These are phyloP conservation scores for Suillus spraguei DNA, from an alignment of 768 basidiomycete genomes.

Conservation along the genomic window DNA sequence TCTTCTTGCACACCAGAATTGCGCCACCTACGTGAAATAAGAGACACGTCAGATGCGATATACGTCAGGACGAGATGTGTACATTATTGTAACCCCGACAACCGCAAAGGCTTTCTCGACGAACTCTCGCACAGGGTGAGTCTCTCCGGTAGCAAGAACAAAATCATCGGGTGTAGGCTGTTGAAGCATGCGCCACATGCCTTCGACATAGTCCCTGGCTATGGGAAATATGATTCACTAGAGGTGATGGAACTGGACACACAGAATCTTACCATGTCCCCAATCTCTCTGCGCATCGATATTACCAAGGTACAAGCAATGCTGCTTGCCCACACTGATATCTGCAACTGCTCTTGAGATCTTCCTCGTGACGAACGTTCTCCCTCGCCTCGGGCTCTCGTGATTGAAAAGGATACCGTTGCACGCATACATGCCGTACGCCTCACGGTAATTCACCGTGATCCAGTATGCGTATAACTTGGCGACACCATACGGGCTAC, in stretches of 20 bases:
- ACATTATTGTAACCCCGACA: slow-evolving; percentile 71
- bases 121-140: slow-evolving; percentile 91
- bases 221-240: neutral
- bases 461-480: slow-evolving; percentile 95
- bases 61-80: slow-evolving; percentile 21
- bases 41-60: neutral
- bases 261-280: slow-evolving; percentile 78
- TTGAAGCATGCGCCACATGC: slow-evolving; percentile 98
- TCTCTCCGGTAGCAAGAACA: slow-evolving; percentile 95
- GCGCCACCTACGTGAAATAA: slow-evolving; percentile 60
- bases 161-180: slow-evolving; percentile 84
- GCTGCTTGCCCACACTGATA: slow-evolving; percentile 86
- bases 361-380: slow-evolving; percentile 97
- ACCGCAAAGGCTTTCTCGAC: slow-evolving; percentile 83
- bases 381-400: slow-evolving; percentile 91
- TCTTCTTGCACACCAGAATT: slow-evolving; percentile 77
- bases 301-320: slow-evolving; percentile 92
- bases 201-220: slow-evolving; percentile 93
- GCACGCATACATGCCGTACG: slow-evolving; percentile 95
- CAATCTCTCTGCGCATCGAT: slow-evolving; percentile 95
- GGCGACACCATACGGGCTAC: slow-evolving; percentile 93
- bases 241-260: neutral
- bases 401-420: slow-evolving; percentile 99
- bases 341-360: slow-evolving; percentile 93
- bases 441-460: slow-evolving; percentile 90